These are phyloP conservation scores for Tolypocladium ovalisporum DNA, from an alignment of 2,329 filamentous ascomycete genomes.

Conservation along the genomic window DNA sequence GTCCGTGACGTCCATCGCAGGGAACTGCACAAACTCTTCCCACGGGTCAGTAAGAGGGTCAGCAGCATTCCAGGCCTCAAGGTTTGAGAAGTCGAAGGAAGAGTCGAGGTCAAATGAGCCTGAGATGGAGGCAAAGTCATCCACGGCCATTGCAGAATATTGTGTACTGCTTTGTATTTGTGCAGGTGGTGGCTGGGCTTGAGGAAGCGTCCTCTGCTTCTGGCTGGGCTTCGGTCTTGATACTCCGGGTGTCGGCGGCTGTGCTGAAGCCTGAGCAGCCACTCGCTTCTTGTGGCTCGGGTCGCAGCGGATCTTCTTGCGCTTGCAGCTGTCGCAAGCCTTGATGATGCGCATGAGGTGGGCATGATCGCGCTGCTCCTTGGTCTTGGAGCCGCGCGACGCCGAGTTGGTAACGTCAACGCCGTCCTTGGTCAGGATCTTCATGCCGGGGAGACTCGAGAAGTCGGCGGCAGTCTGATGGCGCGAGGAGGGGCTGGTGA, in stretches of 20 bases:
- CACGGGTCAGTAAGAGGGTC: constrained; percentile 20
- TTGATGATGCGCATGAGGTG: constrained; percentile 58
- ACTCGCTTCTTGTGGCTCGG: constrained; percentile 44
- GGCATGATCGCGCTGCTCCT: constrained; percentile 57
- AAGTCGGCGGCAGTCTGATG: constrained; percentile 29
- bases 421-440: constrained; percentile 54
- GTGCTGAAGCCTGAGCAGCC: constrained; percentile 19
- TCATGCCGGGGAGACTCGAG: constrained; percentile 49
- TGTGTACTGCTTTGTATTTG: constrained; percentile 6
- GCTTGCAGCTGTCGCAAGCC: constrained; percentile 51
- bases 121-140: background rate
- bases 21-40: constrained; percentile 36
- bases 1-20: constrained; percentile 20
- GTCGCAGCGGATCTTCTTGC: constrained; percentile 54
- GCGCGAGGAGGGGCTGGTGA: constrained; percentile 12
- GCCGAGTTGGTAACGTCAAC: constrained; percentile 51
- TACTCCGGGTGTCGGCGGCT: constrained; percentile 9
- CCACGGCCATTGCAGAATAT: background rate
- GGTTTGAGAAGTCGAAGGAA: constrained; percentile 10
- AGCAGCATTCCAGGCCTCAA: constrained; percentile 9
- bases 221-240: constrained; percentile 25
- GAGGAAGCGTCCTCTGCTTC: constrained; percentile 22
- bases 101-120: constrained; percentile 7
- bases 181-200: constrained; percentile 11
- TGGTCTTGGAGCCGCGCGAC: constrained; percentile 53